Percentiles rank a stretch among this genome's conserved stretches.
Conservation (phyloP, 2,329 filamentous ascomycete genomes). For the Fusarium haematococcum region DNA sequence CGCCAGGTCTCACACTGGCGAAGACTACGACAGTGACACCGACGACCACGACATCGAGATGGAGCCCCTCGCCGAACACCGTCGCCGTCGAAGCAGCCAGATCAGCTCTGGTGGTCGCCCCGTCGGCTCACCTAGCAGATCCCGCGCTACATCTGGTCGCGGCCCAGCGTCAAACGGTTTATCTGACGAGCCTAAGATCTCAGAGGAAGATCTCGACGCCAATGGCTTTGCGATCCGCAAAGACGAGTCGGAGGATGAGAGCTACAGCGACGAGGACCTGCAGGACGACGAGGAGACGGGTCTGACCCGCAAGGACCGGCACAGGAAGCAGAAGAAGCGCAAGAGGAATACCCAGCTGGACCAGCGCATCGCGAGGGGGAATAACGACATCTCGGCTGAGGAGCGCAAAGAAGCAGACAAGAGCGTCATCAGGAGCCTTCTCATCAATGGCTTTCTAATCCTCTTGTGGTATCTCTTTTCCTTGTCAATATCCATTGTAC, state of each 20-base stretch:
- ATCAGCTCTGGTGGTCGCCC: conserved; percentile 54
- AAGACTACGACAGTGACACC: conserved; percentile 54
- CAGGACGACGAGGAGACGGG: conserved; percentile 93
- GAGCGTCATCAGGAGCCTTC: conserved; percentile 74
- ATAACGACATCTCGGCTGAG: conserved; percentile 69
- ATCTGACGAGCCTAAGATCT: conserved; percentile 59
- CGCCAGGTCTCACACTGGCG: conserved; percentile 28
- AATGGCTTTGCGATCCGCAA: conserved; percentile 44
- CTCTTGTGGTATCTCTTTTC: conserved; percentile 92
- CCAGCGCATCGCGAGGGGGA: conserved; percentile 73
- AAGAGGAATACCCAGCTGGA: conserved; percentile 76
- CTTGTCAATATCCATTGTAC: conserved; percentile 88
- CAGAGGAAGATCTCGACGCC: conserved; percentile 54
- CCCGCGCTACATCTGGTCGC: conserved; percentile 39
- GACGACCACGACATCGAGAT: conserved; percentile 64
- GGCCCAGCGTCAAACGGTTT: conserved; percentile 41
- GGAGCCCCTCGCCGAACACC: conserved; percentile 65
- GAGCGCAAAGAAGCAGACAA: conserved; percentile 83
- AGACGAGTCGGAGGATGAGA: conserved; percentile 59
- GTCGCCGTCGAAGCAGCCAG: conserved; percentile 67
- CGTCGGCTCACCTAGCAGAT: conserved; percentile 43
- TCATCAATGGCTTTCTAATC: conserved; percentile 85
- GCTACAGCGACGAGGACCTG: conserved; percentile 77
- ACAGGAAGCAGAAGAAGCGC: conserved; percentile 74
- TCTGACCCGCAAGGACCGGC: conserved; percentile 78